phyloP scores from a whole-genome alignment of 306 rosid species.

The Mucuna pruriens region DNA sequence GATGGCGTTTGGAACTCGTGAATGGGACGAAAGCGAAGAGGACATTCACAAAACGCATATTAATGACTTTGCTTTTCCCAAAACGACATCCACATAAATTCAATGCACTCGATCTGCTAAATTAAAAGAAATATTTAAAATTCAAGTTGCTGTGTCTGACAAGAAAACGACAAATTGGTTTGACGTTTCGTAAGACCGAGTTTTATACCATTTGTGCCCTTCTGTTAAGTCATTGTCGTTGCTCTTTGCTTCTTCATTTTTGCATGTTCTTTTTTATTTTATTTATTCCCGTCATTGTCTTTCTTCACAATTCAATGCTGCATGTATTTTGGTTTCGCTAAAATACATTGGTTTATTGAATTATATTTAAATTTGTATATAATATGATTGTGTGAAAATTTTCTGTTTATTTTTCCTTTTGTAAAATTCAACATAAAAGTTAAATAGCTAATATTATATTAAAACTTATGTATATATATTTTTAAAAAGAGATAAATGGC shows the following conservation, averaged over 20 bases:
- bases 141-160: slow-evolving; percentile 42
- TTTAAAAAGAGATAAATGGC: too few species aligned
- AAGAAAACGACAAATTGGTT: slow-evolving; percentile 59
- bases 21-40: slow-evolving; percentile 10
- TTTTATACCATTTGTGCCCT: slow-evolving; percentile 19
- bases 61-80: neutral
- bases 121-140: neutral
- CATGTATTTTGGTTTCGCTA: neutral
- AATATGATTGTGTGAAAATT: too few species aligned
- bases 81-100: slow-evolving; percentile 48
- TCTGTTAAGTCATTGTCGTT: slow-evolving; percentile 43
- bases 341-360: neutral
- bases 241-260: neutral
- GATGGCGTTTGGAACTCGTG: slow-evolving; percentile 50
- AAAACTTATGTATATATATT: too few species aligned
- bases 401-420: too few species aligned
- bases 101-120: slow-evolving; percentile 39
- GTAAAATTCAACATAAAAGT: too few species aligned
- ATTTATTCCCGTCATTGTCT: neutral
- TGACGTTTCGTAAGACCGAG: slow-evolving; percentile 18
- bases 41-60: slow-evolving; percentile 35
- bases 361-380: too few species aligned
- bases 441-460: too few species aligned
- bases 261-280: neutral
- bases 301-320: neutral